A percentile compares a stretch with the other conserved stretches of the same genome.
Conservation (phyloP, 257 asterid species). For the Solanum dulcamara region DNA sequence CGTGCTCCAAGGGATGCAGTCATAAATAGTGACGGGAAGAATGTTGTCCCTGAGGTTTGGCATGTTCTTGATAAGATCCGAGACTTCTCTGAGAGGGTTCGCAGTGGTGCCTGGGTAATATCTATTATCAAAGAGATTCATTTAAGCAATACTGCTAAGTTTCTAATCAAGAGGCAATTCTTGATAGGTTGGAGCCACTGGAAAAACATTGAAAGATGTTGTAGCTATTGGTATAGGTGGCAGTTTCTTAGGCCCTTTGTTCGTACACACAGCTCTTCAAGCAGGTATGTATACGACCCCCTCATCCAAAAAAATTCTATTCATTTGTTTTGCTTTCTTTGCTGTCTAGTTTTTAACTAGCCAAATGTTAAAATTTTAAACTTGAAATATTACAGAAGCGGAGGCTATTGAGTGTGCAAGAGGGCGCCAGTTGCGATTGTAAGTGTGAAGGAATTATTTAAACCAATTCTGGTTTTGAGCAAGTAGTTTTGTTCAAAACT, state of each 20-base stretch:
- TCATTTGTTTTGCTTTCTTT: neutral
- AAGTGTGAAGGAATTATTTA: slow-evolving; percentile 22
- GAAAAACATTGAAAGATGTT: slow-evolving; percentile 83
- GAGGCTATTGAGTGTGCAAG: slow-evolving; percentile 75
- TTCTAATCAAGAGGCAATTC: neutral
- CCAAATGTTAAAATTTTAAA: slow-evolving; percentile 1
- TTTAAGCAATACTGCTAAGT: slow-evolving; percentile 1
- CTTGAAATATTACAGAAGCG: slow-evolving; percentile 46
- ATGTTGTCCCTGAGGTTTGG: slow-evolving; percentile 98
- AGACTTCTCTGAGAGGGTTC: slow-evolving; percentile 82
- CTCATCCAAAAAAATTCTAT: neutral
- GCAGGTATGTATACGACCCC: slow-evolving; percentile 41
- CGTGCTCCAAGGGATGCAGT: slow-evolving; percentile 86
- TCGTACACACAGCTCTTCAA: slow-evolving; percentile 98
- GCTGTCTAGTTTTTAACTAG: neutral
- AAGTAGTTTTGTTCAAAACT: neutral
- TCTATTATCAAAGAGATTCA: neutral
- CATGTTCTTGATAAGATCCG: slow-evolving; percentile 88
- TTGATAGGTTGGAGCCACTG: slow-evolving; percentile 91
- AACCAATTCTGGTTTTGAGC: neutral
- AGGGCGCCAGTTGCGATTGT: slow-evolving; percentile 90
- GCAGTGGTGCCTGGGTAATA: slow-evolving; percentile 97
- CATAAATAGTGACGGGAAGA: slow-evolving; percentile 82
- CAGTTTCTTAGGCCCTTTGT: slow-evolving; percentile 94
- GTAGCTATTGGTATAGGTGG: slow-evolving; percentile 96